These are phyloP conservation scores for Orychophragmus violaceus DNA, from an alignment of 345 rosid genomes.

Conservation along the genomic window DNA sequence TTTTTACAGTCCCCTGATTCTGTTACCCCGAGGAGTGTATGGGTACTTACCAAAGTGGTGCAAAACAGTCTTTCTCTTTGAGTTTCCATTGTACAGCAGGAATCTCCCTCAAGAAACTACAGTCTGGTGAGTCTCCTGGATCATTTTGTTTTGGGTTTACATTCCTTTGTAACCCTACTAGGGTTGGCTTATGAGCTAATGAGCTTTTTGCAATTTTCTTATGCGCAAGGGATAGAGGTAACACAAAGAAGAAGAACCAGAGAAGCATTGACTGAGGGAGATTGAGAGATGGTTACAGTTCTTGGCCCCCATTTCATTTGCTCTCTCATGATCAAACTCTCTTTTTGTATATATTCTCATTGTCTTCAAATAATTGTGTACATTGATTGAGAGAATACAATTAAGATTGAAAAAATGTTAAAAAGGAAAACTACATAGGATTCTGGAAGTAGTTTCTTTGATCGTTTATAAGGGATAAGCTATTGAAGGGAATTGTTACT, in stretches of 20 bases:
- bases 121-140: conserved; percentile 49
- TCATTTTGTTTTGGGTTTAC: neutral
- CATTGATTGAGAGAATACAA: conserved; percentile 16
- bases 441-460: neutral
- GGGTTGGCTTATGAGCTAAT: neutral
- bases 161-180: neutral
- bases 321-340: conserved; percentile 6
- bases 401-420: too few species aligned
- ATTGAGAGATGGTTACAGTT: neutral
- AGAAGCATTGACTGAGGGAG: conserved; percentile 22
- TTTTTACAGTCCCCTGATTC: conserved; percentile 75
- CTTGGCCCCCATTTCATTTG: neutral
- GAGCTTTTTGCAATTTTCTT: neutral
- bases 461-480: neutral
- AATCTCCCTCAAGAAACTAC: conserved; percentile 56
- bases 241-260: conserved; percentile 12
- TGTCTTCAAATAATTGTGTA: neutral
- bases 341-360: conserved; percentile 15
- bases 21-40: conserved; percentile 54
- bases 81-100: conserved; percentile 71
- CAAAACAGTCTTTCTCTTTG: conserved; percentile 56
- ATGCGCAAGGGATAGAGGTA: conserved; percentile 28
- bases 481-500: conserved; percentile 56
- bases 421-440: neutral
- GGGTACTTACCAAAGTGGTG: conserved; percentile 75